Base-by-base conservation (phyloP, 1,139 yeast species). In the Saccharomyces hybrid region DNA sequence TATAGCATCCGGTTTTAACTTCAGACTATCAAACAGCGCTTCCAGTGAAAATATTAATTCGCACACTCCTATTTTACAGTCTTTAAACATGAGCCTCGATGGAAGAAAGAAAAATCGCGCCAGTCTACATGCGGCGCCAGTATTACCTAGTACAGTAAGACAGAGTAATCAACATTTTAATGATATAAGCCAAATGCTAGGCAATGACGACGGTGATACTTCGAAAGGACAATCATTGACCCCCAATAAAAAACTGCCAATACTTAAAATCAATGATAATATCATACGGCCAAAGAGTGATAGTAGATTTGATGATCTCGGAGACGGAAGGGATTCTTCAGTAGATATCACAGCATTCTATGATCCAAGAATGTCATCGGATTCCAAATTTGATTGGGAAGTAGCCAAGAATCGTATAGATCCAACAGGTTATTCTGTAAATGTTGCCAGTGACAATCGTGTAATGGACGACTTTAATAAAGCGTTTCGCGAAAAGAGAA, bases 91-190 rank as follows among this genome's bases (percentile, higher is more conserved):
- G 16, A 57, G 50, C 28, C 42, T 50, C 23, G 57, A 52, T 14
- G 50, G 48, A 8, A 55, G 50, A 26, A 50, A 50, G 8, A 54
- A 51, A 13, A 50, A 53, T 34, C 50, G 53, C n/a, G 41, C 49
- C 32, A 55, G 55, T 47, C 41, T 53, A 11, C 52, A 38, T 13
- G 20, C 42, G 4, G 3, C 50, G 1, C 7, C 49, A 9, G 31
- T 60, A 47, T 58, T 71, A 49, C 65, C 71, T 4, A 63, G 67
- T 9, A 79, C 78, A 2, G 77, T 60, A 13, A 54, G 61, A 38
- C 58, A 59, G 48, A 53, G 53, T 14, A 59, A 54, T 34, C 52
- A 52, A 8, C 49, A 58, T 13, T 60, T 46, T 42, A 59, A 55
- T 30, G 65, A 59, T 30, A 47, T 61, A 55, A 60, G 57, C 23